Base-by-base conservation (phyloP, 495 filamentous ascomycete species). In the Daldinia bambusicola region DNA sequence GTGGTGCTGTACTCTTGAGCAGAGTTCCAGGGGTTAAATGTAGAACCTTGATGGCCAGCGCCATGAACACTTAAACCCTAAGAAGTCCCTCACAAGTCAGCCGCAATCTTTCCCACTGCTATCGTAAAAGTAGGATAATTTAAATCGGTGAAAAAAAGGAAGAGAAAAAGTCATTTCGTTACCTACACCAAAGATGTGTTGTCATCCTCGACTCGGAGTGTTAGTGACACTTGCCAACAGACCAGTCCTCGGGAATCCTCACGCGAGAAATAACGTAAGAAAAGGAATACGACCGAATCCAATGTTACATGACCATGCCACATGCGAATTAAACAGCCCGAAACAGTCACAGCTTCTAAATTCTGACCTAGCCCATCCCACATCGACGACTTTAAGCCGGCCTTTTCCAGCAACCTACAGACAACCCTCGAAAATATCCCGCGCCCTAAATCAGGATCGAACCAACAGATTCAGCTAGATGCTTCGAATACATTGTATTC, bases 1-100 rank as follows among this genome's bases (percentile, higher is more conserved):
- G 43, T 48, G 43, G 43, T 48, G 7, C 9, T 48, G 43, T 48
- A 48, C 43, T 48, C 43, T 22, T 48, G 8, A 16, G 43, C 10
- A 12, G 18, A 32, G 6, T 58, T 43, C 38, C 56, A 30, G 38
- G 56, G 56, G 56, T 41, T 7, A 41, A 32, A 60, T 45, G 56
- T 60, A 60, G 56, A 60, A 60, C 56, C 56, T 60, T 60, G 56
- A 60, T 60, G 38, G 38, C 38, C 56, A 43, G 10, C 38, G 37
- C 56, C 20, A 60, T 43, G 56, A 31, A 60, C n/a, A 45, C 38
- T 43, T 60, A 45, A 60, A 45, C 26, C 56, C 56, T 34, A 2
- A 34, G 8, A 60, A 18, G 14, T 60, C 45, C 56, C 38, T 60
- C 38, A 12, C 45, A 22, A 12, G 2, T 57, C 37, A 16, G 43